These are phyloP conservation scores for Clonostachys rhizophaga DNA, from an alignment of 2,329 filamentous ascomycete species.

Conservation along the genomic window DNA sequence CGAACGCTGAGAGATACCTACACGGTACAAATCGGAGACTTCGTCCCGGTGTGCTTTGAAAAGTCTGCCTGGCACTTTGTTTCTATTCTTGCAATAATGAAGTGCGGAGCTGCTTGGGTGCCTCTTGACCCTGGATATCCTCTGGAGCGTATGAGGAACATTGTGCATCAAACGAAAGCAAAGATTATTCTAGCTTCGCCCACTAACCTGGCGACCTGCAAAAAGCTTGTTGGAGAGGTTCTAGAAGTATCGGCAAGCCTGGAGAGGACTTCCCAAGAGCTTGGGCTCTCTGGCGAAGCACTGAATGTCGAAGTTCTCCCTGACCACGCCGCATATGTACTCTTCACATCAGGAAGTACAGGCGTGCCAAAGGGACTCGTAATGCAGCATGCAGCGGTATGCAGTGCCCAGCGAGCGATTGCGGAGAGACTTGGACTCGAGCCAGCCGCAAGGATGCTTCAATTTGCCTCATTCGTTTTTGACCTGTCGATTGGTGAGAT, in stretches of 20 bases:
- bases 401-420: conserved; percentile 9
- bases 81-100: conserved; percentile 3
- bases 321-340: conserved; percentile 3
- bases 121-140: conserved; percentile 2
- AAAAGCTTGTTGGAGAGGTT: not conserved
- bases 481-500: conserved; percentile 3
- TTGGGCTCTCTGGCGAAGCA: not conserved
- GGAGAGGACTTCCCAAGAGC: not conserved
- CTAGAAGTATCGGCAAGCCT: not conserved
- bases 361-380: conserved; percentile 7
- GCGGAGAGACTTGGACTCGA: conserved; percentile 11
- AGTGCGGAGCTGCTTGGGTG: conserved; percentile 1
- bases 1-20: not conserved
- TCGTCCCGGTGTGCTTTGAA: conserved; percentile 2
- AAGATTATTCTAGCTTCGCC: not conserved
- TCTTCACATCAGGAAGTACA: conserved; percentile 8
- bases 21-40: not conserved
- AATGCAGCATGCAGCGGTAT: conserved; percentile 2
- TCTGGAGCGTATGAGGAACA: not conserved
- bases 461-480: conserved; percentile 3
- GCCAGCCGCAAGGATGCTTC: conserved; percentile 1
- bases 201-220: not conserved
- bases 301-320: not conserved
- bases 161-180: conserved; percentile 10
- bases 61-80: conserved; percentile 1